Percentiles rank a stretch among this genome's conserved stretches.
These are phyloP conservation scores for Trichodelitschia bisporula DNA, from an alignment of 495 filamentous ascomycete species.

Conservation along the genomic window DNA sequence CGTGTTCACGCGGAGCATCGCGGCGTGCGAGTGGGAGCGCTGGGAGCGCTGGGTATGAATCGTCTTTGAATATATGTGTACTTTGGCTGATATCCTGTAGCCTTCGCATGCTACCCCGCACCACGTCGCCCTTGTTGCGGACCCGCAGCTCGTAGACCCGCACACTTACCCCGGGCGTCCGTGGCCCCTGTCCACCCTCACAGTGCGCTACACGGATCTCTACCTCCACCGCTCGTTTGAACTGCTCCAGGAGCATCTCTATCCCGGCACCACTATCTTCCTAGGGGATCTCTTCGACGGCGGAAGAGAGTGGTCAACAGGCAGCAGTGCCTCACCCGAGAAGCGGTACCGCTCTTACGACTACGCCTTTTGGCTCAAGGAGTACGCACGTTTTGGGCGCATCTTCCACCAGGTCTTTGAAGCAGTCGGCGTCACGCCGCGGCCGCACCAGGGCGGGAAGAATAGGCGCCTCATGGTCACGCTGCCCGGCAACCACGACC, in stretches of 20 bases:
- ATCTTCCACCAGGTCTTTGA: constrained; percentile 43
- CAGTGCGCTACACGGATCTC: constrained; percentile 62
- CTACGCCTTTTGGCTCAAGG: constrained; percentile 55
- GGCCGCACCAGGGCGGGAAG: constrained; percentile 23
- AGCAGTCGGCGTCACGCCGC: constrained; percentile 8
- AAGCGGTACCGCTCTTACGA: constrained; percentile 52
- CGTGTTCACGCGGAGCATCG: constrained; percentile 41
- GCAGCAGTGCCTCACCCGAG: constrained; percentile 36
- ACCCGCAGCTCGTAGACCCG: constrained; percentile 93
- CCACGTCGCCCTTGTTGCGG: constrained; percentile 68
- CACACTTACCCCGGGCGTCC: constrained; percentile 90
- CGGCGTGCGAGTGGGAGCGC: constrained; percentile 50
- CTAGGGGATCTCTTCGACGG: constrained; percentile 93
- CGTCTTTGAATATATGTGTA: constrained; percentile 3
- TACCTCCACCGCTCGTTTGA: constrained; percentile 65
- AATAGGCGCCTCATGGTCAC: constrained; percentile 34
- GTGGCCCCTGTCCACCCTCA: constrained; percentile 61
- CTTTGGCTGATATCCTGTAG: constrained; percentile 20
- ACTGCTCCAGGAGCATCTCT: constrained; percentile 38
- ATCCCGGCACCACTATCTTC: constrained; percentile 68
- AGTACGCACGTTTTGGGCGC: constrained; percentile 53
- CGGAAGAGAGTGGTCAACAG: constrained; percentile 77
- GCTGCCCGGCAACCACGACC: constrained; percentile 86
- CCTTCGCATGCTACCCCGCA: constrained; percentile 55
- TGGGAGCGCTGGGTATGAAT: constrained; percentile 95